Percentiles rank a stretch among this genome's conserved stretches.
Conservation (phyloP, 2,329 filamentous ascomycete species). For the Exophiala sideris region DNA sequence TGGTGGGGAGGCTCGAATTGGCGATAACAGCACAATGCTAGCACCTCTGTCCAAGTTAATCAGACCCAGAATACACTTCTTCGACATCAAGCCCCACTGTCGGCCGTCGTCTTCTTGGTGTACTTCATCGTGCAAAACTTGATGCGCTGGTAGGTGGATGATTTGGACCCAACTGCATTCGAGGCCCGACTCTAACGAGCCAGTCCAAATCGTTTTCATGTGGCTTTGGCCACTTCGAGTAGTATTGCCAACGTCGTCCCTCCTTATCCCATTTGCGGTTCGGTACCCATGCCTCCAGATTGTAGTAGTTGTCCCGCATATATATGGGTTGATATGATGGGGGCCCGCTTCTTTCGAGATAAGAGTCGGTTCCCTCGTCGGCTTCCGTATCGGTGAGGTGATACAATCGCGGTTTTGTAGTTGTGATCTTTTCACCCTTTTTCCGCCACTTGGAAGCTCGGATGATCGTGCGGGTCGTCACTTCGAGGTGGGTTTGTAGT, state of each 20-base stretch:
- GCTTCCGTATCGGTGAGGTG: conserved; percentile 24
- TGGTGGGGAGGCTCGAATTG: too few species aligned
- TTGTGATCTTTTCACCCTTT: conserved; percentile 18
- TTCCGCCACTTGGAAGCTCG: conserved; percentile 22
- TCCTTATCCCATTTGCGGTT: conserved; percentile 28
- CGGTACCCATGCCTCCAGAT: conserved; percentile 25
- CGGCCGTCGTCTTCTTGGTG: too few species aligned
- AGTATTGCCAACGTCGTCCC: conserved; percentile 25
- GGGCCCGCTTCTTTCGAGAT: conserved; percentile 26
- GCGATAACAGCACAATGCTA: too few species aligned
- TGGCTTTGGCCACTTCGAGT: conserved; percentile 24
- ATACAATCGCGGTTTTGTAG: conserved; percentile 21
- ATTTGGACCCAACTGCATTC: too few species aligned
- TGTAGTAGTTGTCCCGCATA: conserved; percentile 29
- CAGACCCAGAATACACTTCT: too few species aligned
- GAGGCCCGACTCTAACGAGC: conserved; percentile 5
- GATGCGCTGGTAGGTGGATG: too few species aligned
- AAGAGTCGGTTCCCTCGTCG: conserved; percentile 21
- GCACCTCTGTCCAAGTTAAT: too few species aligned
- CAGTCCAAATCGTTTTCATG: conserved; percentile 27
- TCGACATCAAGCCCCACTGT: too few species aligned
- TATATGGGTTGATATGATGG: conserved; percentile 26
- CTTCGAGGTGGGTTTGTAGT: conserved; percentile 25
- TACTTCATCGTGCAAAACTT: too few species aligned
- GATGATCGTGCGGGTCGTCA: conserved; percentile 25